Percentiles rank a stretch among this genome's conserved stretches.
Conservation (phyloP, 768 basidiomycete species). For the Gymnopilus junonius region DNA sequence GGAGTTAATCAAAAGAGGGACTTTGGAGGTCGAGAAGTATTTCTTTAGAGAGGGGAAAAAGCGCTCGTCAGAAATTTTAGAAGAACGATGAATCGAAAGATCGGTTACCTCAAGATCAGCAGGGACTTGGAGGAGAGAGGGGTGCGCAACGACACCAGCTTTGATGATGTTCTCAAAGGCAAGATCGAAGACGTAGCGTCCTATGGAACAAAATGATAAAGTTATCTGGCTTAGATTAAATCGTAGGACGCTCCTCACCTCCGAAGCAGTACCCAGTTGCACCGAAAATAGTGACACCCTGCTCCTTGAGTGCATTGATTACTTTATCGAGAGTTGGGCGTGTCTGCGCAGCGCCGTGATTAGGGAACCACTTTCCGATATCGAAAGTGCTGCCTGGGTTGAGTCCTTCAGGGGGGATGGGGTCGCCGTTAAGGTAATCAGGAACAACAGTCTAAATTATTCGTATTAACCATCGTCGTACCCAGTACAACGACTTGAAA, state of each 20-base stretch:
- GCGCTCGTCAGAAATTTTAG: not conserved
- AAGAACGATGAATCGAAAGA: not conserved
- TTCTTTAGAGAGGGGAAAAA: constrained; percentile 36
- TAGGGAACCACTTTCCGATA: constrained; percentile 44
- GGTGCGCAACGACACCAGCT: constrained; percentile 58
- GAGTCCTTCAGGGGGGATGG: constrained; percentile 41
- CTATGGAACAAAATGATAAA: constrained; percentile 28
- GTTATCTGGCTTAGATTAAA: not conserved
- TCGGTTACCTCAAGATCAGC: constrained; percentile 60
- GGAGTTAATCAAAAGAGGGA: constrained; percentile 71
- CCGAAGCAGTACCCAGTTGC: constrained; percentile 76
- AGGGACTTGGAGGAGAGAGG: constrained; percentile 60
- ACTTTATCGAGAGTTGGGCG: constrained; percentile 60
- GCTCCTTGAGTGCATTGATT: constrained; percentile 55
- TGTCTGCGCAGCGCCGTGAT: constrained; percentile 43
- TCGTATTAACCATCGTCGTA: not conserved
- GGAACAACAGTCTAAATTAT: constrained; percentile 38
- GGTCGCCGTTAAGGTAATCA: constrained; percentile 48
- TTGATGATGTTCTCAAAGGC: constrained; percentile 58
- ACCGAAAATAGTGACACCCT: constrained; percentile 61
- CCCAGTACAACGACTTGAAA: not conserved
- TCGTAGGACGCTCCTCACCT: constrained; percentile 36
- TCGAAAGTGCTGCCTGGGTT: constrained; percentile 41
- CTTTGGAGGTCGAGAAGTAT: constrained; percentile 47
- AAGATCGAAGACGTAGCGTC: constrained; percentile 65